Conservation (phyloP, 345 rosid genomes). For the Mercurialis annua region DNA sequence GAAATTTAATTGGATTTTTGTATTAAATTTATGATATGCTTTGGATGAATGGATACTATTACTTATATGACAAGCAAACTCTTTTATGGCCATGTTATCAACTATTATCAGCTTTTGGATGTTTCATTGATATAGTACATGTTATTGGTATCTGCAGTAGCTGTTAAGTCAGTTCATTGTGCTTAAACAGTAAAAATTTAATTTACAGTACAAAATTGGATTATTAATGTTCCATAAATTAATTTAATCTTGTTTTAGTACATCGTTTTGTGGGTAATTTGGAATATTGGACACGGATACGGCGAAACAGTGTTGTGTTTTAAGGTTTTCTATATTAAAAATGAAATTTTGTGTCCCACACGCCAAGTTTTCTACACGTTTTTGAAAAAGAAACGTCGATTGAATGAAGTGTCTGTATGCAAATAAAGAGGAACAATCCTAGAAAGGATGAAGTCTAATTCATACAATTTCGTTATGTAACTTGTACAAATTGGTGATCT, state of each 20-base stretch:
- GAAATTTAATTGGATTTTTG: not conserved
- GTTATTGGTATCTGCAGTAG: not conserved
- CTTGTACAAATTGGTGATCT: not conserved
- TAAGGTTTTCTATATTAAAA: too few species aligned
- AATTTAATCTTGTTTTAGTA: not conserved
- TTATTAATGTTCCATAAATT: not conserved
- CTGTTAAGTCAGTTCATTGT: not conserved
- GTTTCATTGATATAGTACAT: constrained; percentile 6
- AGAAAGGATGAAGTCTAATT: not conserved
- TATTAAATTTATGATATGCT: not conserved
- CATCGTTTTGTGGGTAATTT: too few species aligned
- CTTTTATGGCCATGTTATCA: not conserved
- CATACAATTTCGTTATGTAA: not conserved
- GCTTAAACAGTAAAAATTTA: not conserved
- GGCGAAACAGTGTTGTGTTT: too few species aligned
- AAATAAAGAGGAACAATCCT: not conserved
- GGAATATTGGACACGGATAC: too few species aligned
- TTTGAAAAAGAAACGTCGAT: too few species aligned
- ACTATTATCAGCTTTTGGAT: not conserved
- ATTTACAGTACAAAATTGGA: not conserved
- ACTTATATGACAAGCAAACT: not conserved
- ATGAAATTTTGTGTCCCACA: too few species aligned
- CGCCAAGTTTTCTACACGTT: too few species aligned
- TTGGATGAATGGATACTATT: not conserved
- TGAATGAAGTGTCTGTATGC: not conserved